Base-by-base conservation (phyloP, 805 yeast genomes). In the Ogataea chonburiensis region DNA sequence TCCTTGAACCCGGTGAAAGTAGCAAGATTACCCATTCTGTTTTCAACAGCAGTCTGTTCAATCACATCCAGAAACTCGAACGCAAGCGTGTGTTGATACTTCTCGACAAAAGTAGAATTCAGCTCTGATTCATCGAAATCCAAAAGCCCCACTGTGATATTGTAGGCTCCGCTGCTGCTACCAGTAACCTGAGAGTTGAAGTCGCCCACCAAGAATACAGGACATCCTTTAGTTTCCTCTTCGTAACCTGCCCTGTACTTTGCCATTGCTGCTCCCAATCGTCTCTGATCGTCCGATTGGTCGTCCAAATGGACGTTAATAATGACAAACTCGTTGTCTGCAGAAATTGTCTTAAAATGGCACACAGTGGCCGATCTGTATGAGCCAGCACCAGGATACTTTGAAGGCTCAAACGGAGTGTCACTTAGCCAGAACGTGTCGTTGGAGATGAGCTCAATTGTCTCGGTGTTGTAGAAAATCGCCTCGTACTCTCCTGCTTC, bases 291-390 rank as follows among this genome's bases (percentile, higher is more conserved):
- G 15, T 55, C 63, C 7, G 78, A 75, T 29, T 56, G 56, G 38
- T 73, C 72, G 45, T 75, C 81, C 37, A 70, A 58, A 49, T 76
- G 81, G 3, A 79, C 64, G 43, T 71, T 73, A 42, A 73, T 55
- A 17, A 64, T 28, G 20, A 61, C 63, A 55, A 58, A 67, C 37
- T 38, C 40, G 5, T 38, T 67, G 29, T 66, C 67, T 32, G 68
- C 50, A 17, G 40, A 30, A 17, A 53, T 53, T 45, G 50, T 57
- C 25, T 30, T 17, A 23, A 67, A 51, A 11, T 59, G 58, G 5
- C 63, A 63, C 12, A 67, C 53, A 0, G 73, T 68, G 17, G 66
- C 66, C 10, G 66, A 53, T 44, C 76, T 56, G 21, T 45, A 54
- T 6, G 67, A 60, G 2, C 66, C 66, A 13, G 74, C 71, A 25